Base-by-base conservation (phyloP, 345 rosid species). In the Barbarea vulgaris region DNA sequence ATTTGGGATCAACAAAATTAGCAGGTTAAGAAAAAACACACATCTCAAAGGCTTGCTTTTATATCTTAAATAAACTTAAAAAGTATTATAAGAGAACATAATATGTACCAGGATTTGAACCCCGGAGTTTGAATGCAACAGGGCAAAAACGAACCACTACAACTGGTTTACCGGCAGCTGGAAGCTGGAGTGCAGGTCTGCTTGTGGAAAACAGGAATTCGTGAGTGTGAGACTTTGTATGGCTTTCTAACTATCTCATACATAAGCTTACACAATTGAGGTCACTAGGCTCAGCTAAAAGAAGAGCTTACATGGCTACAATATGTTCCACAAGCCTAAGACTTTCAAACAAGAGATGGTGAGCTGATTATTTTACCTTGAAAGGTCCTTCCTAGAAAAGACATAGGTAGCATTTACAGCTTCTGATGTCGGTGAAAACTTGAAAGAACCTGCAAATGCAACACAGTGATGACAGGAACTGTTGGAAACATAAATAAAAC, bases 141-240 rank as follows among this genome's bases (percentile, higher is more conserved):
- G 99, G 97, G 73, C 96, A 92, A 79, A 95, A 95, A 9, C 93
- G 89, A 86, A 92, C 93, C 24, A 87, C 97, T 41, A 92, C 86
- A 56, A 95, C 85, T n/a, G 97, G 97, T 82, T 95, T 95, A 84
- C 76, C 83, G 66, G 89, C 93, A 85, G 96, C 78, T n/a, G 97
- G 97, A 33, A 92, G 96, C 83, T 83, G 86, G 74, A 92, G 37
- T 39, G 96, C 91, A 76, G 99, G 98, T 79, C 99, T 95, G 81
- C 42, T 74, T 17, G 39, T 39, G 52, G 13, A 27, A 28, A 19
- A 67, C 27, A 53, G 11, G 64, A 67, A 30, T 17, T 6, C 67
- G 18, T 0, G 5, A 2, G 3, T 18, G 11, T 73, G 53, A 67
- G 57, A 25, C 55, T n/a, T 63, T 55, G 46, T 24, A 34, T 33